Evolutionary conservation across 106 monocot species (phyloP), one percentile per base, ranked within the genome.

Genomic region (Acorus calamus): DNA sequence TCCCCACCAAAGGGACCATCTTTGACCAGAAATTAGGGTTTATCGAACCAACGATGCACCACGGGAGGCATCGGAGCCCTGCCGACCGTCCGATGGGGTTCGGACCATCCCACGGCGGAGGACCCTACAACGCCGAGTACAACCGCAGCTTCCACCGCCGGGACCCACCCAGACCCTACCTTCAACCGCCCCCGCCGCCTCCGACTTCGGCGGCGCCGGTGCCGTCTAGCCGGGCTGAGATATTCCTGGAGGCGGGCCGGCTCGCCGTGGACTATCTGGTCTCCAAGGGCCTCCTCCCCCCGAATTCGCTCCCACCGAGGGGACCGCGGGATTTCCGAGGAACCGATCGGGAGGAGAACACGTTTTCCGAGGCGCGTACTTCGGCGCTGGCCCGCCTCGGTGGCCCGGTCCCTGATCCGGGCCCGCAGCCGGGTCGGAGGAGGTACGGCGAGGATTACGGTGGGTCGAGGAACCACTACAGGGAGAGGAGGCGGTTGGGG

Each of bases 261-360:
- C 81, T 94, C 4, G 89, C 94, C 28, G 86, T 89, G 8, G 90
- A 87, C 73, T 89, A 94, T 66, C 72, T 94, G 59, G 86, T 87
- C 9, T 64, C 74, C 7, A 83, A 81, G 71, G 94, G 94, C 6
- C 52, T 82, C n/a, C 72, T 94, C 3, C 82, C 78, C 5, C 63
- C 79, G 2, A 66, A 44, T 59, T 62, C 60, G 44, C 72, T 86
- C 0, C 80, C 78, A 8, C 53, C 55, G 3, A 12, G 13, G 2
- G 8, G 14, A 47, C 45, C 14, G 28, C 54, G 72, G 44, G 28
- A 28, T 28, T 28, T 28, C 28, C 28, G 28, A 28, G 63, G 42
- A 6, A 64, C 13, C 13, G 62, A 61, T 8, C 52, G 47, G 28
- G 28, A 28, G 12, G 11, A 4, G 14, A n/a, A 4, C 14, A 52